phyloP scores from a whole-genome alignment of 345 rosid genomes.

The Gossypium stocksii region DNA sequence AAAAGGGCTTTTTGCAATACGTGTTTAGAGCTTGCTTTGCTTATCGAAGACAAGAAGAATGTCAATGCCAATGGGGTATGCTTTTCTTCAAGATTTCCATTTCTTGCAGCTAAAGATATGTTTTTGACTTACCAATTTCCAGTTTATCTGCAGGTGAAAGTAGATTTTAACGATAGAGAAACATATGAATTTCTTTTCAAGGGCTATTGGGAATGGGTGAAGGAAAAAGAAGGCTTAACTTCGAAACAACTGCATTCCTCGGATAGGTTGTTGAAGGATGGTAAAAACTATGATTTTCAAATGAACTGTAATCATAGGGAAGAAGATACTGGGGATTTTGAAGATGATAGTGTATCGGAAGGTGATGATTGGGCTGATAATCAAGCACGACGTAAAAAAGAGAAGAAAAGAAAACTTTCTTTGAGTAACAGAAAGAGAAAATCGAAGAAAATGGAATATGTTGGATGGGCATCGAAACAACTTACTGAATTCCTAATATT shows the following conservation, averaged over 20 bases:
- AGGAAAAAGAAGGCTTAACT: conserved; percentile 28
- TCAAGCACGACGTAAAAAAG: conserved; percentile 15
- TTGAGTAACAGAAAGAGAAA: background rate
- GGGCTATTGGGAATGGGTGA: conserved; percentile 44
- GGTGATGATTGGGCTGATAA: conserved; percentile 10
- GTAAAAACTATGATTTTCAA: conserved; percentile 10
- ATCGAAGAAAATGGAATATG: conserved; percentile 29
- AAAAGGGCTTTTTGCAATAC: conserved; percentile 35
- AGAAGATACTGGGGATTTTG: conserved; percentile 21
- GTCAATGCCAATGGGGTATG: conserved; percentile 35
- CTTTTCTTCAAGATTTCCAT: background rate
- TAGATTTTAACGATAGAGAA: conserved; percentile 37
- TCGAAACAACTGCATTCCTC: conserved; percentile 29
- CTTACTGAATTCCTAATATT: conserved; percentile 40
- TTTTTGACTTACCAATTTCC: background rate
- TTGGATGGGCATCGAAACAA: conserved; percentile 51
- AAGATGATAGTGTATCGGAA: conserved; percentile 25
- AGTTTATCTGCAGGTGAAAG: conserved; percentile 24
- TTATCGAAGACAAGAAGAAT: conserved; percentile 39
- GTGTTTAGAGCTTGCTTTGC: conserved; percentile 37
- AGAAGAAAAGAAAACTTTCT: background rate
- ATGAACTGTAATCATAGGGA: conserved; percentile 11
- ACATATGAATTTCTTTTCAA: conserved; percentile 39
- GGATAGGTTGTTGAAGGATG: conserved; percentile 21
- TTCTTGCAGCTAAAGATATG: background rate